Evolutionary conservation across 495 filamentous ascomycete species (phyloP).

Genomic region (Trichoderma asperelloides): DNA sequence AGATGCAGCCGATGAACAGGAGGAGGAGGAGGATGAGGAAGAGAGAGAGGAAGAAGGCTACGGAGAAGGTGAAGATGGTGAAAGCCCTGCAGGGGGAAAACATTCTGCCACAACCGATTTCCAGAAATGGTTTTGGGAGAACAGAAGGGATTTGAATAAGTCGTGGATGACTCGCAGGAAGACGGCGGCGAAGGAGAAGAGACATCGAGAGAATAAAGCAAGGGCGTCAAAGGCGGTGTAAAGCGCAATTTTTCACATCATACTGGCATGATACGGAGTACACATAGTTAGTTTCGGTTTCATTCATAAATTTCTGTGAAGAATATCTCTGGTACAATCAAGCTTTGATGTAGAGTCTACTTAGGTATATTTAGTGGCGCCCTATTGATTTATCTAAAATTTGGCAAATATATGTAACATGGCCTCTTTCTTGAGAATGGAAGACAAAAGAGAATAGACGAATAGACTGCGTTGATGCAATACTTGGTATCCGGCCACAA

Average conservation of each 20-base stretch:
- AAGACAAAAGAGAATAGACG: too few relatives aligned
- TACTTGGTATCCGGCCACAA: too few relatives aligned
- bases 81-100: slow-evolving; percentile 12
- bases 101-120: slow-evolving; percentile 51
- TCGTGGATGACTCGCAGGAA: slow-evolving; percentile 84
- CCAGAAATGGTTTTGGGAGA: slow-evolving; percentile 86
- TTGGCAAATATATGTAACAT: too few relatives aligned
- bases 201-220: slow-evolving; percentile 73
- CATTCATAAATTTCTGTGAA: neutral
- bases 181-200: slow-evolving; percentile 72
- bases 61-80: slow-evolving; percentile 22
- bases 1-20: slow-evolving; percentile 5
- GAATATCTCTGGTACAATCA: neutral
- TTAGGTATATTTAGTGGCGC: too few relatives aligned
- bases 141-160: slow-evolving; percentile 79
- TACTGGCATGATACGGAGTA: neutral
- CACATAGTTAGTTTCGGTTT: neutral
- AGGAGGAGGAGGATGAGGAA: slow-evolving; percentile 20
- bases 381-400: too few relatives aligned
- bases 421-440: too few relatives aligned
- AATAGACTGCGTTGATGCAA: too few relatives aligned
- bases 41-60: slow-evolving; percentile 28
- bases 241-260: neutral
- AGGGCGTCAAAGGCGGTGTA: slow-evolving; percentile 27
- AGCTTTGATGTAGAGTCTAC: too few relatives aligned